Conservation (phyloP, 495 filamentous ascomycete genomes). For the Amniculicola lignicola region DNA sequence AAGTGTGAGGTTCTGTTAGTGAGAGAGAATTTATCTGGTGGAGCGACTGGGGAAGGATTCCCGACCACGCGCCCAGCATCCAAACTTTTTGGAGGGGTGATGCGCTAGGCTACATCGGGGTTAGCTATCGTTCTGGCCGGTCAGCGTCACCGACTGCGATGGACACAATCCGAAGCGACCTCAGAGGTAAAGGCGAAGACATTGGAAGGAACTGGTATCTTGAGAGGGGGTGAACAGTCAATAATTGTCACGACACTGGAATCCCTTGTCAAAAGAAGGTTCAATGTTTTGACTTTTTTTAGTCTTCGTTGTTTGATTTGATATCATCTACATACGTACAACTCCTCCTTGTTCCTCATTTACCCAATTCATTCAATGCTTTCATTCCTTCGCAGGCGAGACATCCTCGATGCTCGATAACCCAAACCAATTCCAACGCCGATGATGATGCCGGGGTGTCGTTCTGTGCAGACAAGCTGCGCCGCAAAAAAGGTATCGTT, state of each 20-base stretch:
- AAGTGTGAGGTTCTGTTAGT: no score
- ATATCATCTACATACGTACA: constrained; percentile 15
- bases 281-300: neutral
- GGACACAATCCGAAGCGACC: no score
- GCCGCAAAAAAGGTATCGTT: neutral
- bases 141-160: no score
- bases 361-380: neutral
- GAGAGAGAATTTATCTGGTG: no score
- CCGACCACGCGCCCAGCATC: neutral
- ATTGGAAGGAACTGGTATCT: no score
- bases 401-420: neutral
- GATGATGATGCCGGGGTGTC: constrained; percentile 6
- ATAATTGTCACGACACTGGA: no score
- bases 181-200: no score
- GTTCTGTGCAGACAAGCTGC: neutral
- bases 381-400: neutral
- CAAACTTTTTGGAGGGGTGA: constrained; percentile 21
- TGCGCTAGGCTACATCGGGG: neutral
- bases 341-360: neutral
- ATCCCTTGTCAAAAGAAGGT: no score
- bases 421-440: neutral
- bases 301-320: constrained; percentile 3
- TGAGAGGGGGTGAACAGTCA: no score
- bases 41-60: no score
- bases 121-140: neutral